Base-by-base conservation (phyloP, 2,329 filamentous ascomycete genomes). In the Fusarium pininemorale region DNA sequence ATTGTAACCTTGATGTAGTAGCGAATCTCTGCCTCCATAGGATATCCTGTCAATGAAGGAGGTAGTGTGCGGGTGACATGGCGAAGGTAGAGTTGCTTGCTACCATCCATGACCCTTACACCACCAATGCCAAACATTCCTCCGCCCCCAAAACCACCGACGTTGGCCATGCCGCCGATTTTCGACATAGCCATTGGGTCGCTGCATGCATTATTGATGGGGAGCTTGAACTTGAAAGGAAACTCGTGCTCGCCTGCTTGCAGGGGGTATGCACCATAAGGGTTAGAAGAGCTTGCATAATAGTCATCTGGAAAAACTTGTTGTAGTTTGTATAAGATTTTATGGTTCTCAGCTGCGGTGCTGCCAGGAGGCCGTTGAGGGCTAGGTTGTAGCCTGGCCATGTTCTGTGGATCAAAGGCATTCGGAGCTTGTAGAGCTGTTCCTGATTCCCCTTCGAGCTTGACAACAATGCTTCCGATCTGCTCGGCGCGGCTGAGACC, bases 1-100 rank as follows among this genome's bases (percentile, higher is more conserved):
- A 98, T 91, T 0, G 96, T 98, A n/a, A 93, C 94, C 82, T 99
- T 99, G 80, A 98, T 88, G 80, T 94, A 99, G 83, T 99, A 99
- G 75, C 92, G 90, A 69, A 98, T 95, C 82, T 98, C 95, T 28
- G 95, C 96, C 81, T 95, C 91, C 38, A 92, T 92, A 0, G 94
- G 94, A 75, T 96, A 95, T 7, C 94, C 94, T n/a, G 89, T 93
- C 61, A 98, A 85, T 9, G 95, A 97, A 0, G 96, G 96, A 10
- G 96, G 96, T 16, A 99, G 86, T 0, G 95, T 97, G 76, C 91
- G 91, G 79, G 93, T 96, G 72, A 96, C 90, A 84, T 99, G 96
- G 44, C 81, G 81, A 56, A 91, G 87, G 77, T 89, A 87, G 63
- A 91, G 82, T 81, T 92, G 90, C 78, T 88, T 89, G 69, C 86